phyloP scores from a whole-genome alignment of 2,329 filamentous ascomycete genomes.

The Colletotrichum sansevieriae region DNA sequence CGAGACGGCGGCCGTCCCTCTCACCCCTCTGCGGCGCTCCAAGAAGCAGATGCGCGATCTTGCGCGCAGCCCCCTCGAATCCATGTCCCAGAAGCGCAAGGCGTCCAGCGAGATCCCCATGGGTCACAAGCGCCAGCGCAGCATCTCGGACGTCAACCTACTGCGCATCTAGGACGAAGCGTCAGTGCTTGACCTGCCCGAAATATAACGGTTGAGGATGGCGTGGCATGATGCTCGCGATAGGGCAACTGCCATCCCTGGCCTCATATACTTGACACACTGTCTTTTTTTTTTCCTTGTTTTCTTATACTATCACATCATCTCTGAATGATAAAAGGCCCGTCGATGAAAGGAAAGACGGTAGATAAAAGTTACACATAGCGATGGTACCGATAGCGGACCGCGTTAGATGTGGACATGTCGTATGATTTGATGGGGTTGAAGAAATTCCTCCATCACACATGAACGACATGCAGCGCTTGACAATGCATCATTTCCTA shows the following conservation, averaged over 20 bases:
- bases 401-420: neutral
- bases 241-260: constrained; percentile 54
- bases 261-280: constrained; percentile 48
- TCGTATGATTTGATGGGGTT: neutral
- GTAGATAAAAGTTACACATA: constrained; percentile 31
- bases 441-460: constrained; percentile 1
- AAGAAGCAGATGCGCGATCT: constrained; percentile 62
- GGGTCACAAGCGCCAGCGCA: constrained; percentile 69
- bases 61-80: constrained; percentile 64
- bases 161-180: constrained; percentile 56
- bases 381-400: constrained; percentile 13
- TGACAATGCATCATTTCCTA: constrained; percentile 20
- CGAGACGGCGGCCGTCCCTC: constrained; percentile 74
- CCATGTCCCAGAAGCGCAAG: constrained; percentile 67
- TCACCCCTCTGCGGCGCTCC: constrained; percentile 74
- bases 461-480: neutral
- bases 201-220: constrained; percentile 60
- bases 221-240: constrained; percentile 51
- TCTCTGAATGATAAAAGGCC: constrained; percentile 3
- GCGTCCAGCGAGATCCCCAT: constrained; percentile 58
- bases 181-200: constrained; percentile 29
- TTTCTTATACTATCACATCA: constrained; percentile 36
- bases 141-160: constrained; percentile 68
- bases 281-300: constrained; percentile 35
- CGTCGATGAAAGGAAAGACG: constrained; percentile 23